These are phyloP conservation scores for Tolypocladium pustulatum DNA, from an alignment of 2,329 filamentous ascomycete species.

Conservation along the genomic window DNA sequence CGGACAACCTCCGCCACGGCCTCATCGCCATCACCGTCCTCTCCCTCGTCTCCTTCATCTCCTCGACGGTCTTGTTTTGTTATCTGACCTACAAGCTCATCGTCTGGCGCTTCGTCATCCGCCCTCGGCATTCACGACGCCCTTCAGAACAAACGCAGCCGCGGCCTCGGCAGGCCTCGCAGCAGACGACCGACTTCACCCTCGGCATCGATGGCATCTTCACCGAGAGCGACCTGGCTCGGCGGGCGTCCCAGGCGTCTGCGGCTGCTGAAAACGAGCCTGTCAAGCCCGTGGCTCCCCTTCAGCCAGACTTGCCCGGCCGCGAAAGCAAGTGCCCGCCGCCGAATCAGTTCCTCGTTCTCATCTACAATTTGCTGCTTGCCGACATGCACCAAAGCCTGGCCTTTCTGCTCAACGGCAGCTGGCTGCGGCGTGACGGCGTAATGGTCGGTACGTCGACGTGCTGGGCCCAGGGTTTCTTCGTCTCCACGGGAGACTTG, in stretches of 20 bases:
- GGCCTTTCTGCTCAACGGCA: conserved; percentile 52
- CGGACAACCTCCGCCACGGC: conserved; percentile 11
- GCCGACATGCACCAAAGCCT: conserved; percentile 58
- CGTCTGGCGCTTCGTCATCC: conserved; percentile 16
- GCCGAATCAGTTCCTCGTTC: conserved; percentile 56
- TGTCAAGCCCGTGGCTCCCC: not conserved
- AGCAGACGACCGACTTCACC: conserved; percentile 20
- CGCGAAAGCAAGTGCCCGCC: conserved; percentile 25
- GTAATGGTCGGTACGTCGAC: conserved; percentile 41
- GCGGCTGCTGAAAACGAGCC: not conserved
- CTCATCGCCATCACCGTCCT: conserved; percentile 19
- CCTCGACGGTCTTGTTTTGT: conserved; percentile 16
- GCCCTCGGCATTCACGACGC: conserved; percentile 2
- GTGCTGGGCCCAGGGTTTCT: conserved; percentile 58
- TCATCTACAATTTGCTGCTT: conserved; percentile 59
- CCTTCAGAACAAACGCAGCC: conserved; percentile 2
- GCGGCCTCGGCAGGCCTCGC: conserved; percentile 4
- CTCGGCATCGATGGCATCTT: conserved; percentile 26
- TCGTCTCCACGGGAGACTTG: conserved; percentile 56
- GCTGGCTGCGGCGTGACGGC: conserved; percentile 43
- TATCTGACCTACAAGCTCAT: conserved; percentile 21
- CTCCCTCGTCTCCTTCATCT: conserved; percentile 19
- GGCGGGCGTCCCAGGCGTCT: not conserved
- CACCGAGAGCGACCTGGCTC: conserved; percentile 1
- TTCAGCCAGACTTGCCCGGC: conserved; percentile 5